Evolutionary conservation across 2,329 filamentous ascomycete genomes (phyloP).

Genomic region (Tolypocladium sp.): DNA sequence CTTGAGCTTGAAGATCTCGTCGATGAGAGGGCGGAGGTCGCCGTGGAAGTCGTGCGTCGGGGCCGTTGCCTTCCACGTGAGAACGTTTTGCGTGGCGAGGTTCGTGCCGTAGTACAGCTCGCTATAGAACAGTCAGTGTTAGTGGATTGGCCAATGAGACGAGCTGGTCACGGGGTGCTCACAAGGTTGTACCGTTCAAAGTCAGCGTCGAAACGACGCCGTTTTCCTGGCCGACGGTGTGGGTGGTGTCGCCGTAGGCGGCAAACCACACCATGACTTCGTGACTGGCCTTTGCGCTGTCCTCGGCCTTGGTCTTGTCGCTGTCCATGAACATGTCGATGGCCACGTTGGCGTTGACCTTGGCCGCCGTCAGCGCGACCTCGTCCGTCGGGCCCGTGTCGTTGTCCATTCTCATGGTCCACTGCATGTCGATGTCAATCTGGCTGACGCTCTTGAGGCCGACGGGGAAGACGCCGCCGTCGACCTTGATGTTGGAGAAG

Average conservation of each 20-base stretch:
- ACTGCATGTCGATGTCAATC: slow-evolving; percentile 36
- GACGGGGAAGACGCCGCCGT: slow-evolving; percentile 32
- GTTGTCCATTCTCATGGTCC: slow-evolving; percentile 38
- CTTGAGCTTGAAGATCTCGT: slow-evolving; percentile 24
- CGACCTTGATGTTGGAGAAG: slow-evolving; percentile 43
- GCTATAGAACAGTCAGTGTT: slow-evolving; percentile 12
- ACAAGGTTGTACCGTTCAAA: slow-evolving; percentile 34
- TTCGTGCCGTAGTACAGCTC: slow-evolving; percentile 33
- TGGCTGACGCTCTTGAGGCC: slow-evolving; percentile 26
- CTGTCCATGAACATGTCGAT: slow-evolving; percentile 49
- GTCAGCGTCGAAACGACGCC: slow-evolving; percentile 22
- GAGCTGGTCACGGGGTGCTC: slow-evolving; percentile 8
- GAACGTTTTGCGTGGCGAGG: slow-evolving; percentile 28
- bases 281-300: slow-evolving; percentile 32
- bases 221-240: slow-evolving; percentile 33
- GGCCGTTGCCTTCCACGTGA: slow-evolving; percentile 36
- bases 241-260: slow-evolving; percentile 32
- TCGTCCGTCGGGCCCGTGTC: slow-evolving; percentile 22
- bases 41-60: slow-evolving; percentile 32
- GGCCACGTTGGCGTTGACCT: slow-evolving; percentile 45
- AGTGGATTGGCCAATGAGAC: neutral
- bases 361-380: slow-evolving; percentile 19
- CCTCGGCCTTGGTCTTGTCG: slow-evolving; percentile 26
- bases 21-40: slow-evolving; percentile 36
- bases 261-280: slow-evolving; percentile 52